Evolutionary conservation across 192 early-diverging fungal genomes (phyloP).

Genomic region (Backusella sp.): DNA sequence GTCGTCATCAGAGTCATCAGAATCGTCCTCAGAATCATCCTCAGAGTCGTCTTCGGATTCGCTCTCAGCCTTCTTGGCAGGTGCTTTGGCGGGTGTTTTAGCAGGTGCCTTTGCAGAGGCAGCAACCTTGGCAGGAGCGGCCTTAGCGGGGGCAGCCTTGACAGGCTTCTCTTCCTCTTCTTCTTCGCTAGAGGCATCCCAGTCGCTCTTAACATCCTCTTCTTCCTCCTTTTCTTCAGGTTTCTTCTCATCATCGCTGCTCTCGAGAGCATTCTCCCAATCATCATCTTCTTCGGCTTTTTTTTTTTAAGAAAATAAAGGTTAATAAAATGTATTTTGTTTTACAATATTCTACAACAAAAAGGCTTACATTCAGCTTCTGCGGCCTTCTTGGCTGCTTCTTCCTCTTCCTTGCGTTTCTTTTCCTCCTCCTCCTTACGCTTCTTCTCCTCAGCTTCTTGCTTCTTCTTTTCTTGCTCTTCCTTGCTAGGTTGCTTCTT

Average conservation of each 20-base stretch:
- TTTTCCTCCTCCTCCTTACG: slow-evolving; percentile 36
- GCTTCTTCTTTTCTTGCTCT: slow-evolving; percentile 36
- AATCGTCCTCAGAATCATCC: slow-evolving; percentile 36
- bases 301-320: not conserved
- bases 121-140: slow-evolving; percentile 34
- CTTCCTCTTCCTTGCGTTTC: slow-evolving; percentile 36
- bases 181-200: slow-evolving; percentile 59
- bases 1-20: not conserved
- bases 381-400: slow-evolving; percentile 36
- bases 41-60: slow-evolving; percentile 40
- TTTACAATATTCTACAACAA: not conserved
- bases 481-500: slow-evolving; percentile 52
- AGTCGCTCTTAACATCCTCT: slow-evolving; percentile 49
- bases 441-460: slow-evolving; percentile 31
- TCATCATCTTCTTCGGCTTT: slow-evolving; percentile 26
- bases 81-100: slow-evolving; percentile 12
- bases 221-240: slow-evolving; percentile 44
- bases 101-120: slow-evolving; percentile 21
- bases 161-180: slow-evolving; percentile 50
- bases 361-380: slow-evolving; percentile 26
- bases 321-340: not conserved
- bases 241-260: slow-evolving; percentile 38
- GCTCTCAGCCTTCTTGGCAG: slow-evolving; percentile 40
- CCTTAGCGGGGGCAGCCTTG: slow-evolving; percentile 31
- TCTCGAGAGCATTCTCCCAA: slow-evolving; percentile 41